phyloP scores from a whole-genome alignment of 164 flowering plant genomes.

The Tinospora cordifolia region DNA sequence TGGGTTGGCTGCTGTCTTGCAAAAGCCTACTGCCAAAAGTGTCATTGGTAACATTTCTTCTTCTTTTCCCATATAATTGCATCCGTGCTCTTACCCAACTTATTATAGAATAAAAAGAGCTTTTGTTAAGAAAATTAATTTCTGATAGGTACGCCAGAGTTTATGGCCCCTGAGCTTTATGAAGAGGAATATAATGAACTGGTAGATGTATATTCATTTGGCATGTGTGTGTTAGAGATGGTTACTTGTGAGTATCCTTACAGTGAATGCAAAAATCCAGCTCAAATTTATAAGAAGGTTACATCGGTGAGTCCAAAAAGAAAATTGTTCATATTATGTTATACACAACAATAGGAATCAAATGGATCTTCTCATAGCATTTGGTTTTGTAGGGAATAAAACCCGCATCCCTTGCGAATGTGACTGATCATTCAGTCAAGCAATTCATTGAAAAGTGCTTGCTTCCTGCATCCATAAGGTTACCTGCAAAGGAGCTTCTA shows the following conservation, averaged over 20 bases:
- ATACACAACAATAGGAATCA: background rate
- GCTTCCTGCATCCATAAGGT: conserved; percentile 52
- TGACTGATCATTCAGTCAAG: conserved; percentile 57
- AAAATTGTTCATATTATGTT: background rate
- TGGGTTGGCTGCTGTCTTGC: conserved; percentile 66
- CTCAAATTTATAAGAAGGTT: conserved; percentile 75
- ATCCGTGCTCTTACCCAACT: background rate
- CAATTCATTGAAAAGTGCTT: conserved; percentile 76
- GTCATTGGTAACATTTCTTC: conserved; percentile 44
- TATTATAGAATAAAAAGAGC: background rate
- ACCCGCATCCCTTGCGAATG: conserved; percentile 62
- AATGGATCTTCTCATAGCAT: background rate
- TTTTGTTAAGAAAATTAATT: background rate
- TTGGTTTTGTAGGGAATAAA: conserved; percentile 54
- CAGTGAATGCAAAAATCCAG: conserved; percentile 58
- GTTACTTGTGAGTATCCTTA: conserved; percentile 72
- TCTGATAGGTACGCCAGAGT: conserved; percentile 62
- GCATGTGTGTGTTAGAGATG: conserved; percentile 75
- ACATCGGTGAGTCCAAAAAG: conserved; percentile 40
- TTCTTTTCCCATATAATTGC: conserved; percentile 2
- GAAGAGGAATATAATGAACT: conserved; percentile 73
- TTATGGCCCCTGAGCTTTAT: conserved; percentile 86
- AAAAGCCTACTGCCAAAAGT: conserved; percentile 58
- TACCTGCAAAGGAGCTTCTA: conserved; percentile 58
- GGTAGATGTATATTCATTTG: conserved; percentile 72